Evolutionary conservation across 1,139 yeast species (phyloP), one percentile per base, ranked within the genome.

Genomic region (Sugiyamaella novakii): DNA sequence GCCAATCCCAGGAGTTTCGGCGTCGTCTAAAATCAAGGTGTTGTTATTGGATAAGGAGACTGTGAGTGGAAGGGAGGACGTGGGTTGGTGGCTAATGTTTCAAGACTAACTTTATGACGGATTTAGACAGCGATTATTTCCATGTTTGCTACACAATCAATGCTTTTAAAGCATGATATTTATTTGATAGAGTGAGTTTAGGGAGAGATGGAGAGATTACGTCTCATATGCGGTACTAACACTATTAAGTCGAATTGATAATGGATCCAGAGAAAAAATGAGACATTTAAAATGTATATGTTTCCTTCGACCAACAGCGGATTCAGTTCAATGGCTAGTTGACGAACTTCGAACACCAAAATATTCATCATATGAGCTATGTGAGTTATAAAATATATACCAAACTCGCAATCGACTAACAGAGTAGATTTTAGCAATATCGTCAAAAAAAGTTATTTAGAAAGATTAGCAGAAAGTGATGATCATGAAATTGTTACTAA

Each of bases 391-490:
- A 38, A 17, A 8, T 25, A 11, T 18, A 18, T 11, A 8, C 31
- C n/a, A 1, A 42, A 12, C 17, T 21, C 29, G 11, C 5, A 31
- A 12, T 27, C 14, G 3, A 29, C 36, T 12, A 25, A n/a, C 18
- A 50, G 54, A 56, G 12, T 29, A 55, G 57, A 56, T 50, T 87
- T 91, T 73, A 86, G 81, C 65, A 89, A 89, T 65, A 73, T 81
- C 19, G 76, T 89, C 28, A 75, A 80, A 47, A 91, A 91, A 67
- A 74, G 81, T 29, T 86, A 87, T 55, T 68, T 92, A 57, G 99
- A 94, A 64, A 76, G 85, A 49, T 65, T 92, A 34, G 98, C 98
- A 0, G 96, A 88, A 65, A 79, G 87, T 2, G 99, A 92, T 66
- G 94, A 87, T 62, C 76, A 81, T 60, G 98, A 91, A 63, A 80